A percentile compares a stretch with the other conserved stretches of the same genome.
Evolutionary conservation across 768 basidiomycete genomes (phyloP).

Genomic region (Tubosaeta sp.): DNA sequence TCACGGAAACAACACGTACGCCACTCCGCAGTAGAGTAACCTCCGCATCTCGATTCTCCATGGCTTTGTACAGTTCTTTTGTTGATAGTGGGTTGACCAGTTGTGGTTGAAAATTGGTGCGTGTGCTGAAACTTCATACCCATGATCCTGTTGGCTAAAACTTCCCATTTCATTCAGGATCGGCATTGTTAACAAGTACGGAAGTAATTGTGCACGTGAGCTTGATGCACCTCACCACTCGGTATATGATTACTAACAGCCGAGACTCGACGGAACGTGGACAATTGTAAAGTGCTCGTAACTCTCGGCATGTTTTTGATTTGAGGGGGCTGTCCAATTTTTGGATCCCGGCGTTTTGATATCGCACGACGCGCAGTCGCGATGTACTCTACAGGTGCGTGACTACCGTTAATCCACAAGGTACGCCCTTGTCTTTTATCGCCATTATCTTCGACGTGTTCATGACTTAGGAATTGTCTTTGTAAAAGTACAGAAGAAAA

Average conservation of each 20-base stretch:
- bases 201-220: neutral
- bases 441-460: neutral
- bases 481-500: neutral
- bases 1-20: no score
- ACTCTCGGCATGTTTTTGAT: neutral
- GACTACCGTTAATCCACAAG: neutral
- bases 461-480: no score
- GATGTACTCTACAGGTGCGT: neutral
- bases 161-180: neutral
- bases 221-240: neutral
- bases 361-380: neutral
- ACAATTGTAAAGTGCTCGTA: neutral
- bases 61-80: no score
- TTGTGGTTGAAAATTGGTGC: no score
- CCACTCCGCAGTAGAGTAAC: no score
- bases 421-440: neutral
- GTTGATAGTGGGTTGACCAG: no score
- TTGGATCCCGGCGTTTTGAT: neutral
- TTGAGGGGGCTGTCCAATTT: neutral
- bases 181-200: neutral
- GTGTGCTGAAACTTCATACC: no score
- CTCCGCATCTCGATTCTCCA: no score
- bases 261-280: neutral
- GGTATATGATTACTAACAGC: neutral
- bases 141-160: no score